Percentiles rank a stretch among this genome's conserved stretches.
phyloP scores from a whole-genome alignment of 495 filamentous ascomycete genomes.

The Penicillium salamii region DNA sequence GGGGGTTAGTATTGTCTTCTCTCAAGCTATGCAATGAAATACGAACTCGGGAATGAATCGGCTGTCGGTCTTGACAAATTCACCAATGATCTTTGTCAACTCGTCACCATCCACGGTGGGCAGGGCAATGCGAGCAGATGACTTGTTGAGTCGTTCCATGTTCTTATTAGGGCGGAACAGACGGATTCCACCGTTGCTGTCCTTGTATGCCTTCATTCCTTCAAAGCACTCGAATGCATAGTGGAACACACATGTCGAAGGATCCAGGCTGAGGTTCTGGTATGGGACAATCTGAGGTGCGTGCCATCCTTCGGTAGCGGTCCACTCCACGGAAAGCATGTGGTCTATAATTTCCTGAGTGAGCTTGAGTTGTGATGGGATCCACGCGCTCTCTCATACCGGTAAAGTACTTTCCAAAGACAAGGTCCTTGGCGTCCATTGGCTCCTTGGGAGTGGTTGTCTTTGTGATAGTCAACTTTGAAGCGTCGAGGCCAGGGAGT shows the following conservation, averaged over 20 bases:
- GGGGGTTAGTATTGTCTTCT: conserved; percentile 11
- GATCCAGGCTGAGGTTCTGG: conserved; percentile 94
- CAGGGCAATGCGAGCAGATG: conserved; percentile 83
- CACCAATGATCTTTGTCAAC: conserved; percentile 74
- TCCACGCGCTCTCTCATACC: conserved; percentile 40
- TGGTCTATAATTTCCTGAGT: conserved; percentile 61
- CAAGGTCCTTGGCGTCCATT: conserved; percentile 68
- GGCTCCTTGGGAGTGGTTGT: conserved; percentile 73
- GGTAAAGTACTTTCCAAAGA: conserved; percentile 88
- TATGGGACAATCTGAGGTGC: conserved; percentile 82
- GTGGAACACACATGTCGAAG: conserved; percentile 95
- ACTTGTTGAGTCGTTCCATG: conserved; percentile 90
- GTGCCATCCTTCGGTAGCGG: conserved; percentile 74
- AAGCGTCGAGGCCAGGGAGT: conserved; percentile 65
- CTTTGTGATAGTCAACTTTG: conserved; percentile 70
- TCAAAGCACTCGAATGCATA: conserved; percentile 98
- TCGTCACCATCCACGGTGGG: conserved; percentile 72
- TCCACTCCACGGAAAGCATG: conserved; percentile 97
- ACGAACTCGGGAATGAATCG: conserved; percentile 78
- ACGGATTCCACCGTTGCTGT: conserved; percentile 67
- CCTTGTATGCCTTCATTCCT: conserved; percentile 98
- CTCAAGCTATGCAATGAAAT: not conserved
- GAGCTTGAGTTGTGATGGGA: conserved; percentile 8
- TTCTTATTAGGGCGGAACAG: conserved; percentile 96
- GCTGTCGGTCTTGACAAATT: conserved; percentile 75